phyloP scores from a whole-genome alignment of 352 stramenopile species.

The Thraustochytrium sp. region DNA sequence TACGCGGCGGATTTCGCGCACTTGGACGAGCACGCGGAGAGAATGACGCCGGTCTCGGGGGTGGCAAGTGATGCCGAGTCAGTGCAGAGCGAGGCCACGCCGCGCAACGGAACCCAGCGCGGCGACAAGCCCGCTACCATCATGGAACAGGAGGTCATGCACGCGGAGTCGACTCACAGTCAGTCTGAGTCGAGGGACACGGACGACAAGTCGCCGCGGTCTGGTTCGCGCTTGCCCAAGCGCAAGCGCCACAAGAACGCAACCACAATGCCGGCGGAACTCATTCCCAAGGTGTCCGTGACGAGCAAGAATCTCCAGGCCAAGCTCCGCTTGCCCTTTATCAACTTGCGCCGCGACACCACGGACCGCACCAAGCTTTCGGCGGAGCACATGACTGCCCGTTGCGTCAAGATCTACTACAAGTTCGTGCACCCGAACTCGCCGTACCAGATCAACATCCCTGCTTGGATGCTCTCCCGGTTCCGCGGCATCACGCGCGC shows the following conservation, averaged over 20 bases:
- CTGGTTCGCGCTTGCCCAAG: too few species aligned
- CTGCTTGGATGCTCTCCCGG: not conserved
- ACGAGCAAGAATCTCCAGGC: not conserved
- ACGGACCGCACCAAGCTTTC: not conserved
- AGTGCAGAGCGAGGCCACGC: too few species aligned
- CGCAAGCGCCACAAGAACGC: not conserved
- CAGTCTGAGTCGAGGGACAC: too few species aligned
- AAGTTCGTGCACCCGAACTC: conserved; percentile 12
- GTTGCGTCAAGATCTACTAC: conserved; percentile 11
- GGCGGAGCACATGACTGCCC: not conserved
- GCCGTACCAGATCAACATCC: conserved; percentile 17
- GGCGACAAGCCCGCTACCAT: too few species aligned
- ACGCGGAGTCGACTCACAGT: too few species aligned
- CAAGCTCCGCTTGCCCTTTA: not conserved
- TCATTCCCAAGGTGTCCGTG: not conserved
- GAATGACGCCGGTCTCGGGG: not conserved
- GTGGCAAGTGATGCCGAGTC: too few species aligned
- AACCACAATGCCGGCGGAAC: not conserved
- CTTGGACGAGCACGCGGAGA: not conserved
- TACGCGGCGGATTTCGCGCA: conserved; percentile 10
- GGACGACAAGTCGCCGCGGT: too few species aligned
- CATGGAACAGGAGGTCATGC: too few species aligned
- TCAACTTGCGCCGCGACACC: not conserved
- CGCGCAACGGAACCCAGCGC: too few species aligned
- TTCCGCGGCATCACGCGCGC: not conserved